A percentile compares a stretch with the other conserved stretches of the same genome.
Evolutionary conservation across 768 basidiomycete genomes (phyloP).

Genomic region (Lyophyllum atratum): DNA sequence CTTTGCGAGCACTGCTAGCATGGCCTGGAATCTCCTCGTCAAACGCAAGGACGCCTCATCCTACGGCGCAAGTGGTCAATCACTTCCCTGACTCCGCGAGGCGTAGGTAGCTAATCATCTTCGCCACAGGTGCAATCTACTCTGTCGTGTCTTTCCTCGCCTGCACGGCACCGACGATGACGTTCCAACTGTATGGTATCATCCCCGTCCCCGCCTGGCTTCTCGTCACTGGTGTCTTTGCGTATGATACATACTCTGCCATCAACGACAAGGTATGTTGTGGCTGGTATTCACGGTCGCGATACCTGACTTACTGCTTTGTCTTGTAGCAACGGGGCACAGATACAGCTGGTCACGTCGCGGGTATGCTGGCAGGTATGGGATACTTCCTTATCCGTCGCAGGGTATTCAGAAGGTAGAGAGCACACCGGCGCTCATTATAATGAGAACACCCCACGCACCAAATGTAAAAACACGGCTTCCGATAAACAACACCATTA

Average conservation of each 20-base stretch:
- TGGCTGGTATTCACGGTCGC: not conserved
- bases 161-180: constrained; percentile 64
- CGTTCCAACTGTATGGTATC: constrained; percentile 73
- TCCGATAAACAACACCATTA: not conserved
- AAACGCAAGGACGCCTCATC: constrained; percentile 41
- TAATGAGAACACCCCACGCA: not conserved
- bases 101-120: not conserved
- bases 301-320: not conserved
- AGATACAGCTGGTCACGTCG: constrained; percentile 71
- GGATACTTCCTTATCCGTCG: constrained; percentile 51
- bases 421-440: not conserved
- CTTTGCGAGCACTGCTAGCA: constrained; percentile 49
- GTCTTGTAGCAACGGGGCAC: constrained; percentile 46
- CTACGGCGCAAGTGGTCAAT: constrained; percentile 75
- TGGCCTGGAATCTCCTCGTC: constrained; percentile 47
- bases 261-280: constrained; percentile 37
- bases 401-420: constrained; percentile 26
- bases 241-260: constrained; percentile 57
- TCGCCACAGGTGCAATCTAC: constrained; percentile 63
- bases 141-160: constrained; percentile 73
- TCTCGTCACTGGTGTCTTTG: constrained; percentile 65
- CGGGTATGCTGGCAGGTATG: constrained; percentile 62
- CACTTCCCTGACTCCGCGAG: not conserved
- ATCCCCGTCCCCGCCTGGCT: constrained; percentile 82
- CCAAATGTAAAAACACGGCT: not conserved